Evolutionary conservation across 352 stramenopile species (phyloP), one percentile per base, ranked within the genome.

Genomic region (Paralagenidium karlingii): DNA sequence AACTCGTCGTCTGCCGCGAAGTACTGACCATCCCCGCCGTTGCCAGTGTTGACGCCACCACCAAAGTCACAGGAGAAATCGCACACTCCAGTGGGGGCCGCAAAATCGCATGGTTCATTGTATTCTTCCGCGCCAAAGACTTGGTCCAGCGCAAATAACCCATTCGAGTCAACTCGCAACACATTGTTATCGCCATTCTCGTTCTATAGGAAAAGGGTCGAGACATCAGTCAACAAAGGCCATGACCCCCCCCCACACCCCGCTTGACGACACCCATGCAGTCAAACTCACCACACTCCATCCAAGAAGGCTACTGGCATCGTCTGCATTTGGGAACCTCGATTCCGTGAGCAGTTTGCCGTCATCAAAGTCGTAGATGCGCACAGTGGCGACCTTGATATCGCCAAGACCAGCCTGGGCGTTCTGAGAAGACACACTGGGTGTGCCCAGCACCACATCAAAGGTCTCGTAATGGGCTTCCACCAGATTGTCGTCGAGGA

Each of bases 361-460:
- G 10, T 78, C 63, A 10, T 54, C 58, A 16, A 68, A 86, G 40
- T 82, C 69, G 13, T 71, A 86, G n/a, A 86, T 70, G 0, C 63
- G 65, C 26, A 82, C 34, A 0, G 40, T 50, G 8, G 56, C 63
- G 31, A 55, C 26, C 19, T 57, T 44, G 1, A 49, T 63, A 8
- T 42, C 43, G 0, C 68, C 73, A 3, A 82, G 30, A 2, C 50
- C 30, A 28, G 57, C 36, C 9, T 56, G 54, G 3, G 50, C 12
- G 0, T 34, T 58, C 7, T n/a, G n/a, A n/a, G n/a, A n/a, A n/a
- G n/a, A n/a, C n/a, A n/a, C n/a, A n/a, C 48, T 40, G 3, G 61
- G 63, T 12, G 58, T 40, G 1, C 45, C 37, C 15, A 86, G 37
- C 10, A 43, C 30, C 11, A 83, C 28, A 1, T 45, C 64, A n/a